Evolutionary conservation across 73 alveolate genomes (phyloP), one percentile per base, ranked within the genome.

Genomic region (Stentor roeselii): DNA sequence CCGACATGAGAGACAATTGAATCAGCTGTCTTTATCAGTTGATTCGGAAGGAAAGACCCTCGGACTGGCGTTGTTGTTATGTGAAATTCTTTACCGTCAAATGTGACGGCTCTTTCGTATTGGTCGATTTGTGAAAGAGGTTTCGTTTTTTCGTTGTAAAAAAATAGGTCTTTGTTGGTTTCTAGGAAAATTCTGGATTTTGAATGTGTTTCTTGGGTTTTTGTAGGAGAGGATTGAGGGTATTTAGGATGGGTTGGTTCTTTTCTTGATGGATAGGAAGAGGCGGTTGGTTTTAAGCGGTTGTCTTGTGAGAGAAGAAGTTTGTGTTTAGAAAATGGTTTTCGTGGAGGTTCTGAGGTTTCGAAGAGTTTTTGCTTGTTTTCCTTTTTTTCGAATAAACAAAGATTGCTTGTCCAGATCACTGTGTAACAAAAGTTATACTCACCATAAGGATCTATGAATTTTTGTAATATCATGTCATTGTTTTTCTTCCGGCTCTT

Each of bases 61-160:
- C 94, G 83, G 41, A 93, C 50, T n/a, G 98, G 97, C 50, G 88
- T 92, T 50, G 90, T 83, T 41, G 86, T 78, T 39, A 97, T 90
- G 82, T 93, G 96, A 75, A 87, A 93, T 82, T 93, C 97, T 91
- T 93, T 97, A 14, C 99, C 99, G 41, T 95, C 99, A 90, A 90
- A 95, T 35, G 96, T 93, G 3, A 91, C 94, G 14, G 94, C 97
- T 84, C 98, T 60, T 86, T 95, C 99, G 83, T 93, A 95, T 83
- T 91, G 84, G 78, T 91, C 95, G 60, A 42, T 84, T n/a, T n/a
- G 39, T 84, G 86, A 58, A 58, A 21, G n/a, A 58, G 14, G n/a
- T 58, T 58, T 14, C n/a, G 14, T 58, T 61, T 35, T 61, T 30
- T 61, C 42, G 15, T 61, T 61, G 37, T 35, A 61, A 58, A 58